Evolutionary conservation across 2,329 filamentous ascomycete species (phyloP).

Genomic region (Neonectria coccinea): DNA sequence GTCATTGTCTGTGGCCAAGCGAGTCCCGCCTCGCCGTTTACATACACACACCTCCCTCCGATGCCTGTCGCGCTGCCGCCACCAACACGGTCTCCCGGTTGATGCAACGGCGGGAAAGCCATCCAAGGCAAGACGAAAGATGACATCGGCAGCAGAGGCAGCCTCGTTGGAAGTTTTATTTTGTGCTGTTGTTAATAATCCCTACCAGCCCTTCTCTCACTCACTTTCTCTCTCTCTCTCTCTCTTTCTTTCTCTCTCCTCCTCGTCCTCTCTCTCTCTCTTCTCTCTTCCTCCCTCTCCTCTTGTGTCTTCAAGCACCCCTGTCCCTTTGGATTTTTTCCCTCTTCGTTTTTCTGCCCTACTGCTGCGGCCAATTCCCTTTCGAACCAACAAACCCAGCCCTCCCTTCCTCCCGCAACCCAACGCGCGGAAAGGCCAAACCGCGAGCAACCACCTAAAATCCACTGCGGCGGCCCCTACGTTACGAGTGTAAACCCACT

Average conservation of each 20-base stretch:
- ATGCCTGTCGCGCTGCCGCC: conserved; percentile 5
- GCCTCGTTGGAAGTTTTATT: conserved; percentile 1
- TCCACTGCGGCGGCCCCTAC: not conserved
- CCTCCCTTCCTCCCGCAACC: conserved; percentile 19
- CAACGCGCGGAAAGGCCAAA: conserved; percentile 22
- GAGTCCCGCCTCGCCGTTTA: conserved; percentile 8
- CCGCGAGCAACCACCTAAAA: conserved; percentile 4
- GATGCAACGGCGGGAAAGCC: conserved; percentile 6
- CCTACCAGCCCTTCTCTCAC: conserved; percentile 5
- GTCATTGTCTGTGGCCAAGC: conserved; percentile 8
- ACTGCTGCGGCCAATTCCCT: conserved; percentile 27
- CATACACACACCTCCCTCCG: conserved; percentile 15
- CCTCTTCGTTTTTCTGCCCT: conserved; percentile 14
- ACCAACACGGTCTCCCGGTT: conserved; percentile 9
- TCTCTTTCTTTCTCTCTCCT: not conserved
- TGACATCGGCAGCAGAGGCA: not conserved
- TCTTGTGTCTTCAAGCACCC: not conserved
- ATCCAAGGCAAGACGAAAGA: not conserved
- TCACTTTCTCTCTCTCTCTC: not conserved
- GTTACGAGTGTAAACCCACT: conserved; percentile 24
- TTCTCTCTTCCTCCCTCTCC: not conserved
- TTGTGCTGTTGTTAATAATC: conserved; percentile 5
- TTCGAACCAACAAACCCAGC: conserved; percentile 28
- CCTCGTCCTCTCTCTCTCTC: conserved; percentile 2
- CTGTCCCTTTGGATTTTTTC: conserved; percentile 23